Evolutionary conservation across 2,329 filamentous ascomycete species (phyloP).

Genomic region (Penicillium palitans): DNA sequence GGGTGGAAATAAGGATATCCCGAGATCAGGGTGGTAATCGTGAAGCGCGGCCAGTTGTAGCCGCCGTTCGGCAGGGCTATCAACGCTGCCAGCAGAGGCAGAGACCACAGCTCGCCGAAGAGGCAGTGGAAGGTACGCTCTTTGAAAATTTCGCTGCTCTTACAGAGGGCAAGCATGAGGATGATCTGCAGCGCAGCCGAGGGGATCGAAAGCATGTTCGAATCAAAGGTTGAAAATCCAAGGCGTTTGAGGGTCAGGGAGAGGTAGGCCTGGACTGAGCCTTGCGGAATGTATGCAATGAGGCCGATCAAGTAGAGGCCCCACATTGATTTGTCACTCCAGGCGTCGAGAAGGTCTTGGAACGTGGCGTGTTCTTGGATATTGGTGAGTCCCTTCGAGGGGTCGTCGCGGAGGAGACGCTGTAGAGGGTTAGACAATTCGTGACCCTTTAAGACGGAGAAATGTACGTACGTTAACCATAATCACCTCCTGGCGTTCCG

Average conservation of each 20-base stretch:
- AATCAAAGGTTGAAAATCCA: slow-evolving; percentile 61
- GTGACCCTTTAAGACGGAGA: neutral
- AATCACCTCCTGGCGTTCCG: slow-evolving; percentile 59
- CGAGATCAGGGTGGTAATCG: neutral
- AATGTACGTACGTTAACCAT: slow-evolving; percentile 52
- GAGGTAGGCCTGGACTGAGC: slow-evolving; percentile 55
- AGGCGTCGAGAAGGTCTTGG: slow-evolving; percentile 51
- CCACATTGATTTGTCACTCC: slow-evolving; percentile 64
- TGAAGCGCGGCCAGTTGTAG: neutral
- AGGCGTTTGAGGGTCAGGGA: slow-evolving; percentile 59
- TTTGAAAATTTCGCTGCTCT: slow-evolving; percentile 54
- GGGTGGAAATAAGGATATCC: neutral
- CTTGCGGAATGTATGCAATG: slow-evolving; percentile 55
- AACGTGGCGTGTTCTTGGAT: slow-evolving; percentile 59
- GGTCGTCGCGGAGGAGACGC: slow-evolving; percentile 59
- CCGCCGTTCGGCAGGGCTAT: slow-evolving; percentile 44
- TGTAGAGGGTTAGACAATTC: neutral
- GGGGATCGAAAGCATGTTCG: slow-evolving; percentile 64
- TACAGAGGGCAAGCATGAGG: neutral
- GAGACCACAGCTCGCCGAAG: slow-evolving; percentile 53
- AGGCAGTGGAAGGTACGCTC: slow-evolving; percentile 55
- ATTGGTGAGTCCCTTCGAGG: slow-evolving; percentile 59
- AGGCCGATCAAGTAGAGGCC: slow-evolving; percentile 56
- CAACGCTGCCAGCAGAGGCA: slow-evolving; percentile 53
- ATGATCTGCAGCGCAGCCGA: neutral